phyloP scores from a whole-genome alignment of 2,329 filamentous ascomycete genomes.

The Botrytis paeoniae region DNA sequence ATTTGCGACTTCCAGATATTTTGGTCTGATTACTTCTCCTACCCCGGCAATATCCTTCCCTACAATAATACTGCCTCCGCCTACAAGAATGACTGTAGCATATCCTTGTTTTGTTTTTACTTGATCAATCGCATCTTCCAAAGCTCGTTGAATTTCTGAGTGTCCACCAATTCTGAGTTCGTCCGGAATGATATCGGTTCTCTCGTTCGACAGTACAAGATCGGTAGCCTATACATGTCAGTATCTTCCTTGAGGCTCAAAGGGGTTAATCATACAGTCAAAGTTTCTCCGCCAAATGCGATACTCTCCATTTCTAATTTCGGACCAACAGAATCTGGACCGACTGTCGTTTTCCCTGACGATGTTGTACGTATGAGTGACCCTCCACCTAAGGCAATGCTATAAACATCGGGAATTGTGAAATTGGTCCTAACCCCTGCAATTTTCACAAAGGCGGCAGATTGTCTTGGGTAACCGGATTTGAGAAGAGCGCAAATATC shows the following conservation, averaged over 20 bases:
- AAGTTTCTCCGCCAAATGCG: slow-evolving; percentile 51
- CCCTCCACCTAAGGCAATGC: slow-evolving; percentile 56
- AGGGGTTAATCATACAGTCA: slow-evolving; percentile 48
- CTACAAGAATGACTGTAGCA: slow-evolving; percentile 53
- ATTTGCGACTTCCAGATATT: slow-evolving; percentile 55
- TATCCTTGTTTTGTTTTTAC: slow-evolving; percentile 55
- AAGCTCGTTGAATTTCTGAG: slow-evolving; percentile 40
- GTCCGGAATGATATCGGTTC: slow-evolving; percentile 20
- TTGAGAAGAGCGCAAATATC: slow-evolving; percentile 57
- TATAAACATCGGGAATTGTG: slow-evolving; percentile 54
- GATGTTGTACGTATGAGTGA: slow-evolving; percentile 40
- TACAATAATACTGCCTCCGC: slow-evolving; percentile 54
- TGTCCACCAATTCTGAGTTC: slow-evolving; percentile 25
- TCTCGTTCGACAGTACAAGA: slow-evolving; percentile 23
- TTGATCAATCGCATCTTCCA: slow-evolving; percentile 52
- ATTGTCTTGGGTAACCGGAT: slow-evolving; percentile 58
- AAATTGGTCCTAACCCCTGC: slow-evolving; percentile 59
- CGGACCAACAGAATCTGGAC: slow-evolving; percentile 56
- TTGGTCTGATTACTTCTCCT: slow-evolving; percentile 49
- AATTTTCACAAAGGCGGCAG: slow-evolving; percentile 55
- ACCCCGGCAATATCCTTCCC: slow-evolving; percentile 48
- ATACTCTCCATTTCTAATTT: slow-evolving; percentile 47
- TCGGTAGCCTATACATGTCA: slow-evolving; percentile 37
- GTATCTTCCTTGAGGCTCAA: slow-evolving; percentile 35
- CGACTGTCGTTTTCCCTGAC: slow-evolving; percentile 52